These are phyloP conservation scores for Mycena pura DNA, from an alignment of 768 basidiomycete species.

Conservation along the genomic window DNA sequence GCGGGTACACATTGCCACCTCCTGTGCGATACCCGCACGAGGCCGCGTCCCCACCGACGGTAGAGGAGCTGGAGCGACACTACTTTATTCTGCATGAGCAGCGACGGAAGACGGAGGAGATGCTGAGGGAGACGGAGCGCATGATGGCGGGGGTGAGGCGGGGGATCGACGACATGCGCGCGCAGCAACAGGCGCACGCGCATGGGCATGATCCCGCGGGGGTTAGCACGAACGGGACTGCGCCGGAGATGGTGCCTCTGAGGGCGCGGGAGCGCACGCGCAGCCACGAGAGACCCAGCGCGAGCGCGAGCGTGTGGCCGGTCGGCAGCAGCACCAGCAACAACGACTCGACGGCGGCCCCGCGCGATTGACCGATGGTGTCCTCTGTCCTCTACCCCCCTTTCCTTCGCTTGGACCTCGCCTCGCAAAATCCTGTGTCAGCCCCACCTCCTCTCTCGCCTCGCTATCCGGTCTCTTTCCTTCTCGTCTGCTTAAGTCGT, in stretches of 20 bases:
- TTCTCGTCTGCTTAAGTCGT: neutral
- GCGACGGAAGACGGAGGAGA: conserved; percentile 70
- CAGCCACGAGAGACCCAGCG: conserved; percentile 5
- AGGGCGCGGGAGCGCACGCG: conserved; percentile 15
- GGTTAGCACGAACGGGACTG: neutral
- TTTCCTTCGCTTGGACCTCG: neutral
- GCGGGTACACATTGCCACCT: conserved; percentile 13
- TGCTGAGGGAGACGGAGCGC: conserved; percentile 77
- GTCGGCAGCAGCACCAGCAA: conserved; percentile 12
- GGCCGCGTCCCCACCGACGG: conserved; percentile 45
- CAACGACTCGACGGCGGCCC: no score
- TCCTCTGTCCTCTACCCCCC: no score
- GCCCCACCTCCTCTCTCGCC: neutral
- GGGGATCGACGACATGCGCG: conserved; percentile 79
- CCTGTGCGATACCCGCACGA: conserved; percentile 18
- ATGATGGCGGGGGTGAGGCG: conserved; percentile 76
- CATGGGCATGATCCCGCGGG: neutral
- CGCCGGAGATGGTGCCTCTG: conserved; percentile 19
- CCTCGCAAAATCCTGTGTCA: neutral
- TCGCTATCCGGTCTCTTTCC: neutral
- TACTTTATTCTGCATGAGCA: conserved; percentile 69
- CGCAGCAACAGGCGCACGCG: conserved; percentile 3
- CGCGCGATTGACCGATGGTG: conserved; percentile 8
- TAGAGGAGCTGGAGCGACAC: conserved; percentile 73
- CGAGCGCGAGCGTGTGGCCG: conserved; percentile 18